Percentiles rank a stretch among this genome's conserved stretches.
phyloP scores from a whole-genome alignment of 805 yeast genomes.

The Maudiozyma serrabonitensis region DNA sequence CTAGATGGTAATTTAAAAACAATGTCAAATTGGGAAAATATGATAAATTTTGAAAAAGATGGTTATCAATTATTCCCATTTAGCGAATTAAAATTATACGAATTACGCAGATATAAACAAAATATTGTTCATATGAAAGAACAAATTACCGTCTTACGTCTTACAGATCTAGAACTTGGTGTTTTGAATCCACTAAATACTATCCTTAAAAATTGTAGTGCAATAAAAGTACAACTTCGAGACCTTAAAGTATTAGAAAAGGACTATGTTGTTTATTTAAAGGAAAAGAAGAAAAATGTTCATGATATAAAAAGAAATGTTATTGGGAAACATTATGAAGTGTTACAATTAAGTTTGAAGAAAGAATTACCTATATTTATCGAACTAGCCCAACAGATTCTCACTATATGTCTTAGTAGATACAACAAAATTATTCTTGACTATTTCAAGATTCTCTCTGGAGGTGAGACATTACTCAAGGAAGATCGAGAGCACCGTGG shows the following conservation, averaged over 20 bases:
- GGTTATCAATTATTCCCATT: background rate
- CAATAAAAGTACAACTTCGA: slow-evolving; percentile 20
- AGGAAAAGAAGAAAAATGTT: slow-evolving; percentile 13
- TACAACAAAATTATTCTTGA: slow-evolving; percentile 15
- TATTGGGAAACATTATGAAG: slow-evolving; percentile 21
- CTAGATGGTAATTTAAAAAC: slow-evolving; percentile 13
- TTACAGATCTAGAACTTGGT: slow-evolving; percentile 19
- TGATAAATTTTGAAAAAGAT: slow-evolving; percentile 13
- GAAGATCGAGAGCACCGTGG: slow-evolving; percentile 17
- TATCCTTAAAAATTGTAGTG: slow-evolving; percentile 18
- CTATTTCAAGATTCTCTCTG: slow-evolving; percentile 28
- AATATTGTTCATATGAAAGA: slow-evolving; percentile 23
- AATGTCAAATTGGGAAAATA: slow-evolving; percentile 22
- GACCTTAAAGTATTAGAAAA: slow-evolving; percentile 27
- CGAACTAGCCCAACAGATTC: slow-evolving; percentile 6
- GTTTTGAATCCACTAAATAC: slow-evolving; percentile 24
- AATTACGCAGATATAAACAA: slow-evolving; percentile 22
- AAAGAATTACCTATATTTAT: slow-evolving; percentile 27
- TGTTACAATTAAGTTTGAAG: slow-evolving; percentile 20
- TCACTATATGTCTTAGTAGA: slow-evolving; percentile 14
- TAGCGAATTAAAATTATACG: slow-evolving; percentile 17
- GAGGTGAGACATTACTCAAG: slow-evolving; percentile 20
- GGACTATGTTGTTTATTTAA: slow-evolving; percentile 26
- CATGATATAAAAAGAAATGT: slow-evolving; percentile 23
- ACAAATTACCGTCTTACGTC: slow-evolving; percentile 19